Conservation (phyloP, 2,329 filamentous ascomycete genomes). For the Aureobasidium sp. region DNA sequence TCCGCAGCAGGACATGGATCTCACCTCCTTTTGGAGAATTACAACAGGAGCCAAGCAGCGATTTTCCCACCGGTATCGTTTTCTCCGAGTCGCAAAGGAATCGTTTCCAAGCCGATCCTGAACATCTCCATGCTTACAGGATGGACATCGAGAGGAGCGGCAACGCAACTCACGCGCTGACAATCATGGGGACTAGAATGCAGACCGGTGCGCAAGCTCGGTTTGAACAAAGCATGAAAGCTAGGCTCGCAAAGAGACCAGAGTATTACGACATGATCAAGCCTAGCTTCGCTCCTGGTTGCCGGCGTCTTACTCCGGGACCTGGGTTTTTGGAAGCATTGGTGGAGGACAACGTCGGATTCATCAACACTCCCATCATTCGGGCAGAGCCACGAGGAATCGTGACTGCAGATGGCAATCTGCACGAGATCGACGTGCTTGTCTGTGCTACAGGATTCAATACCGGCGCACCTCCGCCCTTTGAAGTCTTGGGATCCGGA, state of each 20-base stretch:
- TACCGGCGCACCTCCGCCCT: conserved; percentile 41
- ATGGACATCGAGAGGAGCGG: conserved; percentile 44
- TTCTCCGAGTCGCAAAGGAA: conserved; percentile 26
- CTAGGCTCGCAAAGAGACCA: conserved; percentile 39
- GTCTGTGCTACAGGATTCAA: conserved; percentile 47
- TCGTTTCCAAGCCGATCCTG: conserved; percentile 45
- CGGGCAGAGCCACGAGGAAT: conserved; percentile 42
- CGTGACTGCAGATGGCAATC: conserved; percentile 43
- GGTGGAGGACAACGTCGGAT: conserved; percentile 49
- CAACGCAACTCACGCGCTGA: conserved; percentile 29
- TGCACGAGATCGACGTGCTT: conserved; percentile 46
- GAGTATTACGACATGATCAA: conserved; percentile 46
- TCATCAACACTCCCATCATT: conserved; percentile 44
- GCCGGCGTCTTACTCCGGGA: conserved; percentile 55
- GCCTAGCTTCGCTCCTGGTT: conserved; percentile 51
- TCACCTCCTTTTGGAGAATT: conserved; percentile 42
- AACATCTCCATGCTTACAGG: conserved; percentile 45
- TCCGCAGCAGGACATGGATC: conserved; percentile 58
- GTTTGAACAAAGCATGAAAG: conserved; percentile 48
- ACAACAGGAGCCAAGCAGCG: conserved; percentile 38
- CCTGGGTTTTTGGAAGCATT: conserved; percentile 60
- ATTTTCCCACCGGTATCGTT: no score
- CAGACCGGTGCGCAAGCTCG: conserved; percentile 39
- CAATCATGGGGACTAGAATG: conserved; percentile 39
- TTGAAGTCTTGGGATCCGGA: conserved; percentile 39